Base-by-base conservation (phyloP, 2,329 filamentous ascomycete species). In the Ascochyta lentis region DNA sequence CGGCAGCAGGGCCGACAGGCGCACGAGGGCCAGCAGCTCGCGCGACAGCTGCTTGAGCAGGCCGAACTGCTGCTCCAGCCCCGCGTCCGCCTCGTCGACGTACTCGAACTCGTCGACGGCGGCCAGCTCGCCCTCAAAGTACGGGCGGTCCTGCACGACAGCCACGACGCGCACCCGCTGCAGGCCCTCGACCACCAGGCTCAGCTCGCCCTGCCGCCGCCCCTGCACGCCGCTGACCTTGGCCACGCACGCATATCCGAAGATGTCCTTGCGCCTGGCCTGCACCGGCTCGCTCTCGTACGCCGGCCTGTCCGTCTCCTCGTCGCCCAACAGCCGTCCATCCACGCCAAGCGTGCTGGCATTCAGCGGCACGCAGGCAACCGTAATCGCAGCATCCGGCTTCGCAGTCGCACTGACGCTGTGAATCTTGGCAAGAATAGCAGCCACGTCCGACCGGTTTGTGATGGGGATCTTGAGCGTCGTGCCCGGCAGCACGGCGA, bases 281-380 rank as follows among this genome's bases (percentile, higher is more conserved):
- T 73, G 70, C 15, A 76, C 75, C 2, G 77, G 77, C 54, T 82
- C 78, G 34, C 63, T 69, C 86, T 90, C 69, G 81, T 85, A 57
- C 23, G 54, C 57, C 61, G 83, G 80, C 38, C 64, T 68, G 46
- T 74, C 74, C 60, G 81, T 83, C 84, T 87, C 83, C 49, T 89
- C 85, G 51, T 96, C 85, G 51, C 96, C 84, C 62, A 96, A 81
- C 54, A 87, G 84, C 75, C 93, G 88, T 40, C 92, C 92, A 69
- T 91, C 87, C 26, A 67, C 65, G 54, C 87, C 88, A 24, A 96
- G 82, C 23, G 88, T 83, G 4, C 89, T 88, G 45, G 91, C 95
- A 61, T 83, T 88, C 57, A 97, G 81, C 19, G 95, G 95, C 50
- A 98, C 87, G 75, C 94, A 98, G 49, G 90, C 92, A 63, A 98